phyloP scores from a whole-genome alignment of 192 early-diverging fungal species.

The Mortierella hygrophila region DNA sequence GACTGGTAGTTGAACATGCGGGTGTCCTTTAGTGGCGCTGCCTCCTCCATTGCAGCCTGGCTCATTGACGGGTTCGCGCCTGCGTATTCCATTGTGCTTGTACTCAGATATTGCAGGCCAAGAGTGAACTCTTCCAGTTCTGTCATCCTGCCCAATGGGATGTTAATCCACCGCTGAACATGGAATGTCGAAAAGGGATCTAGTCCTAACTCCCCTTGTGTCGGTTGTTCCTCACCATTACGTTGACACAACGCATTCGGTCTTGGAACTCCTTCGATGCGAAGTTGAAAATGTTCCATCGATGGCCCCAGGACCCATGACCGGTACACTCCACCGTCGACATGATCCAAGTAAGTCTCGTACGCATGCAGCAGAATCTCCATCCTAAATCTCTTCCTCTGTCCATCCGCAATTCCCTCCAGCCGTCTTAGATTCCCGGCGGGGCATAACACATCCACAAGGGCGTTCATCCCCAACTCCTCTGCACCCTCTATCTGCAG shows the following conservation, averaged over 20 bases:
- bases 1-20: not conserved
- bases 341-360: not conserved
- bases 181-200: not conserved
- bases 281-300: not conserved
- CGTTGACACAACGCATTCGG: not conserved
- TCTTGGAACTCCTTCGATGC: not conserved
- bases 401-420: not conserved
- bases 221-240: too few relatives aligned
- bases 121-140: not conserved
- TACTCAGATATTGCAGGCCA: not conserved
- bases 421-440: not conserved
- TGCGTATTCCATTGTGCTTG: not conserved
- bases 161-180: not conserved
- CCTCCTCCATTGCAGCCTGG: not conserved
- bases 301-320: not conserved
- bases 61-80: too few relatives aligned
- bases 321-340: not conserved
- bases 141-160: not conserved
- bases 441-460: not conserved
- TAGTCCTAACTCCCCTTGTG: too few relatives aligned
- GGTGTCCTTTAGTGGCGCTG: too few relatives aligned
- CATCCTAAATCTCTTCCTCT: not conserved
- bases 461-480: too few relatives aligned
- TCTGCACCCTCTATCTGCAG: not conserved
- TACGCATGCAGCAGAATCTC: not conserved